These are phyloP conservation scores for Anaeramoeba flamelloides DNA, from an alignment of 78 protist species.

Conservation along the genomic window DNA sequence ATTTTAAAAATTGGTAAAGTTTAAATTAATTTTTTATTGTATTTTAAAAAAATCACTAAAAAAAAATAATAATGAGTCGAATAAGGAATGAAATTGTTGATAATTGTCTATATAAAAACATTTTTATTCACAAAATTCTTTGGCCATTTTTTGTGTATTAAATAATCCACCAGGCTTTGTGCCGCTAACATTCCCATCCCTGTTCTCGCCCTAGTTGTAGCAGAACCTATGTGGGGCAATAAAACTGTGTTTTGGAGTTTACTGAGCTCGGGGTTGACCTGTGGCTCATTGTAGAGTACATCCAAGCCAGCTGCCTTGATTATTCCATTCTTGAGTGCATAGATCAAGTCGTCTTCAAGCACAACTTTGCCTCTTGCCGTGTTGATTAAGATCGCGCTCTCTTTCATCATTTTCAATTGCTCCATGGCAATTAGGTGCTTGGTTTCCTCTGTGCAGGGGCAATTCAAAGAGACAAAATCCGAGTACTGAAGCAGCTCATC, in stretches of 20 bases:
- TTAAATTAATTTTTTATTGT: too few species aligned
- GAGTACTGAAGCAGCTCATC: slow-evolving; percentile 1
- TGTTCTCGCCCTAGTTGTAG: slow-evolving; percentile 1
- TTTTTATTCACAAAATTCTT: too few species aligned
- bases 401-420: slow-evolving; percentile 8
- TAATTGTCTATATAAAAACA: too few species aligned
- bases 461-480: slow-evolving; percentile 16
- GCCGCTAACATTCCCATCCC: slow-evolving; percentile 11
- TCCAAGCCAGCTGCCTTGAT: slow-evolving; percentile 19
- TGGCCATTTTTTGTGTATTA: too few species aligned
- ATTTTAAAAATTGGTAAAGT: too few species aligned
- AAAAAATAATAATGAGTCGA: too few species aligned
- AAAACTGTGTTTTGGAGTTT: slow-evolving; percentile 2
- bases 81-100: too few species aligned
- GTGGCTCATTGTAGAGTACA: too few species aligned
- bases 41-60: too few species aligned
- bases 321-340: not conserved
- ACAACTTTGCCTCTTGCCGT: slow-evolving; percentile 15
- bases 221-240: slow-evolving; percentile 24
- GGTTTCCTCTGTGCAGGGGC: not conserved
- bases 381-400: slow-evolving; percentile 9
- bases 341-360: slow-evolving; percentile 2
- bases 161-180: slow-evolving; percentile 14
- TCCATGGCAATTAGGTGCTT: not conserved
- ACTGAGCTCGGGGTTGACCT: slow-evolving; percentile 12